phyloP scores from a whole-genome alignment of 2,329 filamentous ascomycete genomes.

The Diaporthe helianthi region DNA sequence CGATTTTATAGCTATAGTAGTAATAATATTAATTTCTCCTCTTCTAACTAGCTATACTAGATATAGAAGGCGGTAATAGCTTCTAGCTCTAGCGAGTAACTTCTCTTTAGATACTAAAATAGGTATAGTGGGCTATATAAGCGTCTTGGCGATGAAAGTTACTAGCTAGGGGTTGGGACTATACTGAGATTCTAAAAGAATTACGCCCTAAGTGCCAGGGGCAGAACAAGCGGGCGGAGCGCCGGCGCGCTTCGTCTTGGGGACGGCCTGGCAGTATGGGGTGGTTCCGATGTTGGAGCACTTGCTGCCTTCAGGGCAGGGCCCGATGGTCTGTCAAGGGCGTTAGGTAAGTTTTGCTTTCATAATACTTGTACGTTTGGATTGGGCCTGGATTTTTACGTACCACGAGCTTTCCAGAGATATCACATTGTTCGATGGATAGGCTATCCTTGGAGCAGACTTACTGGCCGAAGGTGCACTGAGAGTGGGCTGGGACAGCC shows the following conservation, averaged over 20 bases:
- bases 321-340: conserved; percentile 26
- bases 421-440: conserved; percentile 31
- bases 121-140: no score
- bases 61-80: no score
- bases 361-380: no score
- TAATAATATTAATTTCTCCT: no score
- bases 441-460: conserved; percentile 26
- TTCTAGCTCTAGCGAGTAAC: no score
- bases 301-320: conserved; percentile 30
- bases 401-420: conserved; percentile 31
- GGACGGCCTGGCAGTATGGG: conserved; percentile 30
- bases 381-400: not conserved
- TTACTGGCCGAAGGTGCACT: conserved; percentile 35
- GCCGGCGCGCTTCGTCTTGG: conserved; percentile 10
- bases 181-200: no score
- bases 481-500: conserved; percentile 23
- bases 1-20: no score
- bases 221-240: conserved; percentile 19
- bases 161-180: no score
- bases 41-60: no score
- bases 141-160: no score
- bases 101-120: no score
- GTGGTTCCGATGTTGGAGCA: conserved; percentile 27
- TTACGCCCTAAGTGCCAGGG: conserved; percentile 35
- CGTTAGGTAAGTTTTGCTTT: not conserved